Evolutionary conservation across 257 asterid species (phyloP).

Genomic region (Solanum corneliomulleri): DNA sequence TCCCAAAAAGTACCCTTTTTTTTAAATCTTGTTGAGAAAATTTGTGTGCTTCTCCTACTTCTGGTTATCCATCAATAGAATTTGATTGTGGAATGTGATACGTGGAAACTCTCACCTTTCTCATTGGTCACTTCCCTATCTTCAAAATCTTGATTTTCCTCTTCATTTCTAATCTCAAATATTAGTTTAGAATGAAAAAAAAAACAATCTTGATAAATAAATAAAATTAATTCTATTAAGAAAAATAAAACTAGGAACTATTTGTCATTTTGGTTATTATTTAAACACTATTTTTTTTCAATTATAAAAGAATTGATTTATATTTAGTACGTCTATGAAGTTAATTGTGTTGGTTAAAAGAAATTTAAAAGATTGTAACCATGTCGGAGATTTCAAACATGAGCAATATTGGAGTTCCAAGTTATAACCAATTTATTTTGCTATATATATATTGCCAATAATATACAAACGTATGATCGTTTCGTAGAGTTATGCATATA

Average conservation of each 20-base stretch:
- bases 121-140: conserved; percentile 71
- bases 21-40: background rate
- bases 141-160: conserved; percentile 3
- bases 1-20: background rate
- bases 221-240: background rate
- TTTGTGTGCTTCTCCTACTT: conserved; percentile 6
- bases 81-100: conserved; percentile 23
- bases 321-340: background rate
- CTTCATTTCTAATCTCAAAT: too few relatives aligned
- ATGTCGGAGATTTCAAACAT: too few relatives aligned
- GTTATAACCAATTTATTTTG: too few relatives aligned
- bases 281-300: background rate
- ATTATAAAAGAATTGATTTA: background rate
- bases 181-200: too few relatives aligned
- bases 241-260: too few relatives aligned
- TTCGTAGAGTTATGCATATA: too few relatives aligned
- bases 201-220: background rate
- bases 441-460: too few relatives aligned
- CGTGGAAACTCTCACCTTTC: conserved; percentile 32
- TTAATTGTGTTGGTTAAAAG: too few relatives aligned
- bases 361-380: too few relatives aligned
- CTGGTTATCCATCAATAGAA: conserved; percentile 28
- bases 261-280: background rate
- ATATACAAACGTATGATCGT: too few relatives aligned
- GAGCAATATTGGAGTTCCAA: too few relatives aligned